Conservation (phyloP, 495 filamentous ascomycete genomes). For the Beverwykella pulmonaria region DNA sequence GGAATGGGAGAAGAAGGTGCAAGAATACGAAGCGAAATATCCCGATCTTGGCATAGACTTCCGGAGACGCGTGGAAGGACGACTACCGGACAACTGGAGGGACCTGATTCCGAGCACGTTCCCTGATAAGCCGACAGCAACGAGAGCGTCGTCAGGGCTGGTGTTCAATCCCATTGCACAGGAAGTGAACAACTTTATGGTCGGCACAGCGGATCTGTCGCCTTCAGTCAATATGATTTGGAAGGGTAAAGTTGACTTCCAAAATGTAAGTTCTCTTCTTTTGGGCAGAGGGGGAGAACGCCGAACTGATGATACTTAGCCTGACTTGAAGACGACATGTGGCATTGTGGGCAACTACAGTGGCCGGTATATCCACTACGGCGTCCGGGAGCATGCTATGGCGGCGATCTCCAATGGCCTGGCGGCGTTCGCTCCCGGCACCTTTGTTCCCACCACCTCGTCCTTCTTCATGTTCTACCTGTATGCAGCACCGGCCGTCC, state of each 20-base stretch:
- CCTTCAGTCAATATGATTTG: slow-evolving; percentile 62
- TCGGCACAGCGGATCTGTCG: slow-evolving; percentile 62
- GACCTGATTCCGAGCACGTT: slow-evolving; percentile 45
- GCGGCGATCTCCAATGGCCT: slow-evolving; percentile 57
- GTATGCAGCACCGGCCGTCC: slow-evolving; percentile 58
- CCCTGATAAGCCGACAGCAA: slow-evolving; percentile 54
- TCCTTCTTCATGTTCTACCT: slow-evolving; percentile 67
- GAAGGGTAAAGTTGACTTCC: slow-evolving; percentile 58
- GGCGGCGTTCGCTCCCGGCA: slow-evolving; percentile 55
- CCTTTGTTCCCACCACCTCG: slow-evolving; percentile 57
- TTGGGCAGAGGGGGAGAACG: too few species aligned
- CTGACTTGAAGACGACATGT: slow-evolving; percentile 47
- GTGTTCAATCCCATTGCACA: slow-evolving; percentile 56
- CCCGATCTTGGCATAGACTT: slow-evolving; percentile 56
- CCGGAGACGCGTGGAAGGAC: slow-evolving; percentile 51
- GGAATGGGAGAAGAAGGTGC: slow-evolving; percentile 53
- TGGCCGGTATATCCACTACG: slow-evolving; percentile 59
- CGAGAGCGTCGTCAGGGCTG: slow-evolving; percentile 54
- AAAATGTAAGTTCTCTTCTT: slow-evolving; percentile 47
- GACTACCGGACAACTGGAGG: slow-evolving; percentile 8
- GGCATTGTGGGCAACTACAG: slow-evolving; percentile 55
- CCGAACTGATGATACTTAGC: slow-evolving; percentile 37
- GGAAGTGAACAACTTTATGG: slow-evolving; percentile 56
- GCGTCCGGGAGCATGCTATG: slow-evolving; percentile 61
- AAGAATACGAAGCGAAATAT: slow-evolving; percentile 47